These are phyloP conservation scores for Solanum pinnatisectum DNA, from an alignment of 257 asterid genomes.

Conservation along the genomic window DNA sequence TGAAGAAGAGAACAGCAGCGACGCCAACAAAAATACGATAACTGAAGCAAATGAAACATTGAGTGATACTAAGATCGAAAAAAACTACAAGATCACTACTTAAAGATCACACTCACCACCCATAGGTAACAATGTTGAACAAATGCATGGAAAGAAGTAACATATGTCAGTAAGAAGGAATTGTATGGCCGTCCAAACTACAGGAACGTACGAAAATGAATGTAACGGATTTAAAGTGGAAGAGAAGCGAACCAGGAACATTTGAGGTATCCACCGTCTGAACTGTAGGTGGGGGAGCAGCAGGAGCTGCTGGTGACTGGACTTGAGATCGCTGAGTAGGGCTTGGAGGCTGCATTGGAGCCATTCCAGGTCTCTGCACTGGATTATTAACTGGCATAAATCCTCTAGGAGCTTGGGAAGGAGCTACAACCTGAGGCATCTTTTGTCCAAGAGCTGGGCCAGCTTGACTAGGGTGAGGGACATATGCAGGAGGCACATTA, in stretches of 20 bases:
- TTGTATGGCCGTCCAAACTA: neutral
- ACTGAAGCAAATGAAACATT: neutral
- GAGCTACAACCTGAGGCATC: conserved; percentile 54
- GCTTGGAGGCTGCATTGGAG: conserved; percentile 58
- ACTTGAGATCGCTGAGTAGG: conserved; percentile 52
- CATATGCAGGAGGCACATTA: conserved; percentile 44
- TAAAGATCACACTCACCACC: neutral
- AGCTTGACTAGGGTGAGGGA: conserved; percentile 33
- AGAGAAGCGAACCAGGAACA: conserved; percentile 66
- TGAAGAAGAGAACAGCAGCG: neutral
- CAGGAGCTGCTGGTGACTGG: conserved; percentile 57
- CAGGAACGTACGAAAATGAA: neutral
- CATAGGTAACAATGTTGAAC: neutral
- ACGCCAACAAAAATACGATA: neutral
- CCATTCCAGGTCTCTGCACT: conserved; percentile 65
- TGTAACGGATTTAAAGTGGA: neutral
- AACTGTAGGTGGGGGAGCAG: conserved; percentile 94
- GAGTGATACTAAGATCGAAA: neutral
- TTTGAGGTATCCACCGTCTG: conserved; percentile 92
- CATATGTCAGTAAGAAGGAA: neutral
- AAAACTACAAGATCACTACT: neutral
- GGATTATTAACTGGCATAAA: conserved; percentile 62
- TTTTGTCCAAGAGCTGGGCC: conserved; percentile 49
- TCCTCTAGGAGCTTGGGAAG: conserved; percentile 48
- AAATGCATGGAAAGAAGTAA: neutral